These are phyloP conservation scores for Colletotrichum lindemuthianum DNA, from an alignment of 2,329 filamentous ascomycete genomes.

Conservation along the genomic window DNA sequence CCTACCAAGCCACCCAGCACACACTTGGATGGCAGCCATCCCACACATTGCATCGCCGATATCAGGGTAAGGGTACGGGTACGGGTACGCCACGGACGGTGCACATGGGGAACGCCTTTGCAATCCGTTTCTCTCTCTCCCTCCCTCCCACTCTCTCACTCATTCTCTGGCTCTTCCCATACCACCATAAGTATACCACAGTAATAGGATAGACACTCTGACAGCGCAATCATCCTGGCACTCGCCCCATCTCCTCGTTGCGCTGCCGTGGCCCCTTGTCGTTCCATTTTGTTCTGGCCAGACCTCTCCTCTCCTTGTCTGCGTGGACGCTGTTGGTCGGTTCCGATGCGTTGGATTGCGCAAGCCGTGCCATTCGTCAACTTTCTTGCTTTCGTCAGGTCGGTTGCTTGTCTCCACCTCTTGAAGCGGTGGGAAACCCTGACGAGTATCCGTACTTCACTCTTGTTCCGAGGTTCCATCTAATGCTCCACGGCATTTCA, in stretches of 20 bases:
- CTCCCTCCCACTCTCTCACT: too few species aligned
- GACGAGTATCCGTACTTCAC: background rate
- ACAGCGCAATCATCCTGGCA: conserved; percentile 7
- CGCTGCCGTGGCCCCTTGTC: conserved; percentile 14
- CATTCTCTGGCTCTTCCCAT: too few species aligned
- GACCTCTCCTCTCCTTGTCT: background rate
- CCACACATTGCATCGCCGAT: too few species aligned
- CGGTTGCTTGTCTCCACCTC: conserved; percentile 13
- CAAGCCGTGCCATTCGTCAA: conserved; percentile 5
- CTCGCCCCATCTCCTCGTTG: conserved; percentile 2
- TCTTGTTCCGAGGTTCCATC: too few species aligned
- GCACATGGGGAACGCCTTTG: too few species aligned
- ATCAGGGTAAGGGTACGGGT: too few species aligned
- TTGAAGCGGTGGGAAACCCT: conserved; percentile 22
- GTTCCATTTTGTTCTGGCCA: conserved; percentile 34
- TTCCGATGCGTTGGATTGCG: conserved; percentile 25
- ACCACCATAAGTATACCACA: too few species aligned
- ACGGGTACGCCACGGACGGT: too few species aligned
- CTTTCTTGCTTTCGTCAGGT: conserved; percentile 29
- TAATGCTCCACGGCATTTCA: too few species aligned
- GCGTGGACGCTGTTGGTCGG: background rate
- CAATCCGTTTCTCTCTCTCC: too few species aligned
- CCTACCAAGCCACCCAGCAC: too few species aligned
- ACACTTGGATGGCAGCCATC: too few species aligned
- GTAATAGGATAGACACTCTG: background rate